Evolutionary conservation across 1,284 basidiomycete genomes (phyloP).

Genomic region (Tylopilus sp.): DNA sequence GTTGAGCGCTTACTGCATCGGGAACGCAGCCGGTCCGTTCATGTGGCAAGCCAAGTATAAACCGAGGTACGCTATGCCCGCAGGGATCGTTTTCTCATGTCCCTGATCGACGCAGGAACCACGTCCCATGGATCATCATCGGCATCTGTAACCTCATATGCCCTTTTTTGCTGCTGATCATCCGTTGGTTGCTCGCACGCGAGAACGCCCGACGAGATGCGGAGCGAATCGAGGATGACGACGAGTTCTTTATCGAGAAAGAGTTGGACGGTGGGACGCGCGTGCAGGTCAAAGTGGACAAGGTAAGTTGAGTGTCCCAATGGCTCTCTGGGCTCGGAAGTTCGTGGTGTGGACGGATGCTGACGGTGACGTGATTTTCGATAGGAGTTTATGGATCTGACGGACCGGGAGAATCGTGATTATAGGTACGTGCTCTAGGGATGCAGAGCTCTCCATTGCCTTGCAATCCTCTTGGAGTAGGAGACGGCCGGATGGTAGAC

Average conservation of each 20-base stretch:
- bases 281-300: slow-evolving; percentile 68
- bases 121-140: slow-evolving; percentile 75
- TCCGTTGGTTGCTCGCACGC: slow-evolving; percentile 64
- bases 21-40: slow-evolving; percentile 76
- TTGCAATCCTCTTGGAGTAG: no score
- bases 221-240: slow-evolving; percentile 69
- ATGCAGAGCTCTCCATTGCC: not conserved
- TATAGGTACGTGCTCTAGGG: slow-evolving; percentile 64
- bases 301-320: slow-evolving; percentile 50
- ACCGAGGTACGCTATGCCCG: slow-evolving; percentile 57
- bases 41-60: slow-evolving; percentile 79
- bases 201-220: slow-evolving; percentile 75
- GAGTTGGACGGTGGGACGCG: slow-evolving; percentile 59
- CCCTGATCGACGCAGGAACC: slow-evolving; percentile 53
- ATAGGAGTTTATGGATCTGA: slow-evolving; percentile 76
- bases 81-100: not conserved
- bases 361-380: slow-evolving; percentile 15
- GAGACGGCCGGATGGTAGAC: no score
- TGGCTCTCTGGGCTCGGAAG: not conserved
- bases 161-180: slow-evolving; percentile 59
- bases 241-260: slow-evolving; percentile 72
- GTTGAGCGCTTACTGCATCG: slow-evolving; percentile 75
- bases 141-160: slow-evolving; percentile 64
- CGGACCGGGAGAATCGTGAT: slow-evolving; percentile 72
- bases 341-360: not conserved